Conservation (phyloP, 192 early-diverging fungal genomes). For the Entophlyctis luteolus region DNA sequence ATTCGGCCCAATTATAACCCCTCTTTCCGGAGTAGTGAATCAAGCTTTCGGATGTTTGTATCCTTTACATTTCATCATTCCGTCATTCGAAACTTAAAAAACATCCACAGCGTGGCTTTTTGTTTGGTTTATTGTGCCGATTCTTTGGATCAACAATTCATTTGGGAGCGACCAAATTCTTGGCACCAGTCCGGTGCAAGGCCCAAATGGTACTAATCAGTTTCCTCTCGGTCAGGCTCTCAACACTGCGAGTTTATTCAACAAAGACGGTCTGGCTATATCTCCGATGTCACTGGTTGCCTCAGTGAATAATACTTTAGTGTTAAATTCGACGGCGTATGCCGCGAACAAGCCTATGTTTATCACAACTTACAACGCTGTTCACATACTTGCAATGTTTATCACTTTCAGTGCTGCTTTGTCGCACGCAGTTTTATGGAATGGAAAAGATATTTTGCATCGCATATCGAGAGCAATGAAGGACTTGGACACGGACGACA, state of each 20-base stretch:
- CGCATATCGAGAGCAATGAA: slow-evolving; percentile 12
- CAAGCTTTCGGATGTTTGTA: slow-evolving; percentile 17
- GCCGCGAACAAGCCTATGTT: slow-evolving; percentile 12
- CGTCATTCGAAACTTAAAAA: not conserved
- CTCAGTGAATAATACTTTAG: slow-evolving; percentile 7
- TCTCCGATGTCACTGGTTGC: slow-evolving; percentile 13
- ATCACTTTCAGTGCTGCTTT: slow-evolving; percentile 53
- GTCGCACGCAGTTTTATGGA: slow-evolving; percentile 60
- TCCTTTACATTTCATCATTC: not conserved
- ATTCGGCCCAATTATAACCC: slow-evolving; percentile 13
- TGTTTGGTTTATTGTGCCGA: slow-evolving; percentile 28
- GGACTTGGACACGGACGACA: slow-evolving; percentile 29
- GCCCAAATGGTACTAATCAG: slow-evolving; percentile 10
- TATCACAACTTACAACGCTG: slow-evolving; percentile 26
- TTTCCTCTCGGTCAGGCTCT: slow-evolving; percentile 23
- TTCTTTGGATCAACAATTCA: slow-evolving; percentile 34
- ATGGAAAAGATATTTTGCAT: slow-evolving; percentile 38
- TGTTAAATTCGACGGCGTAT: slow-evolving; percentile 22
- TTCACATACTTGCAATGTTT: slow-evolving; percentile 28
- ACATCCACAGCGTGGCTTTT: slow-evolving; percentile 18
- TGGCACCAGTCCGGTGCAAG: slow-evolving; percentile 13
- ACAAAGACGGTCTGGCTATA: slow-evolving; percentile 11
- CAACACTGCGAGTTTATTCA: slow-evolving; percentile 24
- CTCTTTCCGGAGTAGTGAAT: slow-evolving; percentile 16
- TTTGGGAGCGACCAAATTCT: slow-evolving; percentile 29